Conservation (phyloP, 495 filamentous ascomycete genomes). For the Penicillium verhagenii region DNA sequence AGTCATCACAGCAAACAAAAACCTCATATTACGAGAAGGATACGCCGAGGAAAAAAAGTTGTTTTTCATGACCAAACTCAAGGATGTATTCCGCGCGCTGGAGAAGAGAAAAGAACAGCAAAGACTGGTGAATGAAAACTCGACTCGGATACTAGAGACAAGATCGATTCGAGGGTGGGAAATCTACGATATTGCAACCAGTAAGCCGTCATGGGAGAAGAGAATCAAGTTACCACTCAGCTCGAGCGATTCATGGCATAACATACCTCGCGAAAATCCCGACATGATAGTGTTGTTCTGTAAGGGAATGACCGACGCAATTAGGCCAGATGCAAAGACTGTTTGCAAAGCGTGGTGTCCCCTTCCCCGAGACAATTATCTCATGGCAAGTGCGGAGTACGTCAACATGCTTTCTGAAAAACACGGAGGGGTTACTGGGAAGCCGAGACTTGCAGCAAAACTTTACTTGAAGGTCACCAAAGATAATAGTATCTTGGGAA, state of each 20-base stretch:
- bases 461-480: no score
- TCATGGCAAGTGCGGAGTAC: constrained; percentile 2
- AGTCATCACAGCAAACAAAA: not conserved
- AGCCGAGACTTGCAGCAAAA: no score
- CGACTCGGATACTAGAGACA: not conserved
- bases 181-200: not conserved
- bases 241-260: no score
- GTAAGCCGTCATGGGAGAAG: not conserved
- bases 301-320: not conserved
- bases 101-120: constrained; percentile 3
- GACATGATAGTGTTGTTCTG: not conserved
- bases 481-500: no score
- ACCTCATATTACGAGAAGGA: not conserved
- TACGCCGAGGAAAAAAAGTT: constrained; percentile 1
- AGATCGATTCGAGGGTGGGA: not conserved
- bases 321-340: not conserved
- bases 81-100: not conserved
- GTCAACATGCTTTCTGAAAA: not conserved
- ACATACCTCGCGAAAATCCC: not conserved
- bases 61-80: constrained; percentile 1
- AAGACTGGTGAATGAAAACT: not conserved
- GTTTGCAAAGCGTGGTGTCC: constrained; percentile 1
- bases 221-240: not conserved
- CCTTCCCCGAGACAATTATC: constrained; percentile 3
- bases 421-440: no score